Conservation (phyloP, 345 rosid species). For the Euphorbia tirucalli region DNA sequence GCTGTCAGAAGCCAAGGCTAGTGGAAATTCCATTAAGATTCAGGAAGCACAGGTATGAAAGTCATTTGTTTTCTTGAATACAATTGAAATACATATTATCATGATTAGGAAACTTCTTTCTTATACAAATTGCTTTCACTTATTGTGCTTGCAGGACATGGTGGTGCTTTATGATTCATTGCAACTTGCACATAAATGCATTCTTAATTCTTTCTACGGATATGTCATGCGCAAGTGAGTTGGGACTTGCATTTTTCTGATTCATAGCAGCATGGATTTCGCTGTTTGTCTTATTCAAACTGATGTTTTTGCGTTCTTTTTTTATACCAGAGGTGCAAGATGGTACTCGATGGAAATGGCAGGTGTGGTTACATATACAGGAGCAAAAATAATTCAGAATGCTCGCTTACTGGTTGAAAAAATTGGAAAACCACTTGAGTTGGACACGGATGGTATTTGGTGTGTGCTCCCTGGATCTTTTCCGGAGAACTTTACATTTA, state of each 20-base stretch:
- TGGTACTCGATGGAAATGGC: slow-evolving; percentile 99
- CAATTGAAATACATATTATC: slow-evolving; percentile 2
- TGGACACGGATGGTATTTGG: slow-evolving; percentile 99
- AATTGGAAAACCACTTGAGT: slow-evolving; percentile 97
- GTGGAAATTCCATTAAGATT: slow-evolving; percentile 89
- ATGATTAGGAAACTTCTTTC: slow-evolving; percentile 5
- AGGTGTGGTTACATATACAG: slow-evolving; percentile 97
- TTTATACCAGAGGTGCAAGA: slow-evolving; percentile 91
- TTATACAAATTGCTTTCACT: slow-evolving; percentile 22
- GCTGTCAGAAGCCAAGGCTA: slow-evolving; percentile 90
- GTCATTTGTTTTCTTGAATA: slow-evolving; percentile 13
- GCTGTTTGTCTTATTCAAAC: slow-evolving; percentile 21
- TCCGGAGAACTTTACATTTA: slow-evolving; percentile 93
- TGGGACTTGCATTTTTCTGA: slow-evolving; percentile 7
- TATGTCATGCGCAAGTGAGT: slow-evolving; percentile 99
- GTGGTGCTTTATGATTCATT: slow-evolving; percentile 95
- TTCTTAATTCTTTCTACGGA: slow-evolving; percentile 96
- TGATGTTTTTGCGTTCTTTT: slow-evolving; percentile 27
- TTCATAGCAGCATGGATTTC: slow-evolving; percentile 3
- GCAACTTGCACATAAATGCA: slow-evolving; percentile 97
- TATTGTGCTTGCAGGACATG: slow-evolving; percentile 71
- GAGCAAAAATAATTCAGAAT: slow-evolving; percentile 97
- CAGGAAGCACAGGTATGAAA: slow-evolving; percentile 86
- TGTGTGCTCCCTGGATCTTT: slow-evolving; percentile 92
- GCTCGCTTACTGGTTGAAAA: slow-evolving; percentile 88